phyloP scores from a whole-genome alignment of 1,284 basidiomycete genomes.

The Ustilago hordei region DNA sequence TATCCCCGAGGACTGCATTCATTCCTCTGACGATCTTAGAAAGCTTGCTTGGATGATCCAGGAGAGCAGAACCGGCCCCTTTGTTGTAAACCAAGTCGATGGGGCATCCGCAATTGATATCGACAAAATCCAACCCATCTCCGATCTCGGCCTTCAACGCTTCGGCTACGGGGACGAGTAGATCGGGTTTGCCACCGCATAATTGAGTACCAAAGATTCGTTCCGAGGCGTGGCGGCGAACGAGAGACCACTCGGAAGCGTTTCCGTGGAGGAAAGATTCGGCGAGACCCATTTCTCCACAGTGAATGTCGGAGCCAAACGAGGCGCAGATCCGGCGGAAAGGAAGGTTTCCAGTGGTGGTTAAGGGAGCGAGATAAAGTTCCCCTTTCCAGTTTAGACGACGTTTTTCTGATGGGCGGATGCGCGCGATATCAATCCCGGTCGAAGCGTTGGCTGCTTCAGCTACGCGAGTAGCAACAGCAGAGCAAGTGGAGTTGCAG shows the following conservation, averaged over 20 bases:
- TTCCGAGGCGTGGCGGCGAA: constrained; percentile 80
- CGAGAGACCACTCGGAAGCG: constrained; percentile 65
- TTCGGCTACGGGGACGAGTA: constrained; percentile 86
- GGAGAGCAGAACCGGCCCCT: constrained; percentile 89
- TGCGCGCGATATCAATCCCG: constrained; percentile 72
- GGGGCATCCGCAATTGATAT: constrained; percentile 95
- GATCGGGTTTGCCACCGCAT: constrained; percentile 72
- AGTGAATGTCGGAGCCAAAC: constrained; percentile 93
- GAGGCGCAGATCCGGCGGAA: constrained; percentile 89
- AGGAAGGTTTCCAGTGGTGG: constrained; percentile 94
- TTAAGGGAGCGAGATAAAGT: constrained; percentile 92
- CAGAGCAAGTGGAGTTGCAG: constrained; percentile 27
- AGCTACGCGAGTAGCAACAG: constrained; percentile 15
- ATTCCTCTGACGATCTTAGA: constrained; percentile 90
- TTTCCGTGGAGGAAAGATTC: constrained; percentile 63
- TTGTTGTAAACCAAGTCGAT: constrained; percentile 94
- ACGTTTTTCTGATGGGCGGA: constrained; percentile 85
- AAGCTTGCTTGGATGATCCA: constrained; percentile 84
- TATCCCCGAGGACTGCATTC: constrained; percentile 88
- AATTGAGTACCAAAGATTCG: constrained; percentile 88
- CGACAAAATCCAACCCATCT: constrained; percentile 84
- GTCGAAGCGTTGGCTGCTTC: constrained; percentile 27
- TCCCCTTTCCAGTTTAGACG: constrained; percentile 84
- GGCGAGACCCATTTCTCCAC: constrained; percentile 81
- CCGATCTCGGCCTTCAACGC: constrained; percentile 77